Percentiles rank a stretch among this genome's conserved stretches.
Conservation (phyloP, 495 filamentous ascomycete species). For the Pyrenula aspistea region DNA sequence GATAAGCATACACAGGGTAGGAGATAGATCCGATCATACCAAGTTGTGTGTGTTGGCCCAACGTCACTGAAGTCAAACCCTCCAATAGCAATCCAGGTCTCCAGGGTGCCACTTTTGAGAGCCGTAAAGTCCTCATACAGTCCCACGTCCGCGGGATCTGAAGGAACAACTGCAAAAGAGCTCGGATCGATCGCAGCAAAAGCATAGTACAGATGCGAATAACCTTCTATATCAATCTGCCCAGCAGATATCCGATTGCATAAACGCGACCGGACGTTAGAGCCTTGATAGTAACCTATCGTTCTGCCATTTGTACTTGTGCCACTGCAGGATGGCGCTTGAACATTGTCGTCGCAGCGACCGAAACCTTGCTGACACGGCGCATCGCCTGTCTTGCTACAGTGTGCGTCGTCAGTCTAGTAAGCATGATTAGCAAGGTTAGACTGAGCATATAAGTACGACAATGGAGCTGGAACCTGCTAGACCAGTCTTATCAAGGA, state of each 20-base stretch:
- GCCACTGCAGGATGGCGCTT: conserved; percentile 1
- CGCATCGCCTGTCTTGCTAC: conserved; percentile 1
- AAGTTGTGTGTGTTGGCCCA: conserved; percentile 12
- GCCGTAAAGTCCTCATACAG: conserved; percentile 18
- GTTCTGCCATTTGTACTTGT: conserved; percentile 1
- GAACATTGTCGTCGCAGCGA: not conserved
- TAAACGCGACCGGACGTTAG: conserved; percentile 1
- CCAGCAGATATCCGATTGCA: conserved; percentile 4
- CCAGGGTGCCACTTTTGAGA: conserved; percentile 19
- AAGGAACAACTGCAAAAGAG: conserved; percentile 15
- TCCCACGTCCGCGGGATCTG: conserved; percentile 7
- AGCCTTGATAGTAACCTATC: conserved; percentile 5
- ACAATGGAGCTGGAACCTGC: not conserved
- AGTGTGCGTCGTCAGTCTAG: conserved; percentile 2
- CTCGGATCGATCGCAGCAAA: conserved; percentile 15
- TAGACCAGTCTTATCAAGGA: not conserved
- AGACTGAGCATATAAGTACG: not conserved
- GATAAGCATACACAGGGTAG: not conserved
- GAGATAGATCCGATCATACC: not conserved
- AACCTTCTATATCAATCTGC: conserved; percentile 1
- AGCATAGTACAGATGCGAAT: conserved; percentile 4
- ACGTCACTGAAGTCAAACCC: conserved; percentile 27
- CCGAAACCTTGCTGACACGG: conserved; percentile 5
- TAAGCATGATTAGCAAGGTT: not conserved
- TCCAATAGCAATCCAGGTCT: conserved; percentile 32